phyloP scores from a whole-genome alignment of 2,329 filamentous ascomycete species.

The Phyllosticta citrichinensis region DNA sequence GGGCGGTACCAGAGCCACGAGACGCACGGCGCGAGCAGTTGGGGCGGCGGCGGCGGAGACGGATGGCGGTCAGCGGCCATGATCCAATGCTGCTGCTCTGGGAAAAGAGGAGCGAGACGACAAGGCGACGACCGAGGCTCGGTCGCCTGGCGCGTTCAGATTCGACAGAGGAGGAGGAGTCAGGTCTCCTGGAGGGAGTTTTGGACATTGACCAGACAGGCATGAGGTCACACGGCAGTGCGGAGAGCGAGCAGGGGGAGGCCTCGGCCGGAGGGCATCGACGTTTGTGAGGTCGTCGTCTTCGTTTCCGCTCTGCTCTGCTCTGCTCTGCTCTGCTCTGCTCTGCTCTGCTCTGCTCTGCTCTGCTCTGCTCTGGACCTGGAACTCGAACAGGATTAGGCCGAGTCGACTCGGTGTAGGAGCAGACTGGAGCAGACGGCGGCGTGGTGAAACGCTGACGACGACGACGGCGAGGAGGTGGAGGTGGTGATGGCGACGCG shows the following conservation, averaged over 20 bases:
- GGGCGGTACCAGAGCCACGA: neutral
- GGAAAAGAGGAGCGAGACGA: too few relatives aligned
- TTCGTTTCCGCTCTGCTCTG: too few relatives aligned
- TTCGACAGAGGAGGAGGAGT: neutral
- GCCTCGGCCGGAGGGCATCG: neutral
- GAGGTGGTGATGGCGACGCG: too few relatives aligned
- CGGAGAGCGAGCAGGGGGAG: neutral
- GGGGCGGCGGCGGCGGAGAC: too few relatives aligned
- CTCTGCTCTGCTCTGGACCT: too few relatives aligned
- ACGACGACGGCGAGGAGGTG: neutral
- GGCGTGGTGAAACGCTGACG: neutral
- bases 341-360: too few relatives aligned
- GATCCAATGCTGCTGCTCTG: neutral
- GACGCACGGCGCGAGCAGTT: neutral
- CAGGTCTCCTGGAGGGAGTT: neutral
- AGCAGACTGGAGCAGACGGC: neutral
- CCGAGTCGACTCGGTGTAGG: neutral
- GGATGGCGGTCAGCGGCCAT: neutral
- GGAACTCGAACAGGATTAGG: too few relatives aligned
- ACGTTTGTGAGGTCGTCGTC: neutral
- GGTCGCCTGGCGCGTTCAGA: neutral
- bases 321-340: too few relatives aligned
- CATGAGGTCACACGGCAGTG: neutral
- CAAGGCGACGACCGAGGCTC: neutral
- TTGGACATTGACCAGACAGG: neutral